Percentiles rank a stretch among this genome's conserved stretches.
Conservation (phyloP, 2,329 filamentous ascomycete genomes). For the Fulvia fulva region DNA sequence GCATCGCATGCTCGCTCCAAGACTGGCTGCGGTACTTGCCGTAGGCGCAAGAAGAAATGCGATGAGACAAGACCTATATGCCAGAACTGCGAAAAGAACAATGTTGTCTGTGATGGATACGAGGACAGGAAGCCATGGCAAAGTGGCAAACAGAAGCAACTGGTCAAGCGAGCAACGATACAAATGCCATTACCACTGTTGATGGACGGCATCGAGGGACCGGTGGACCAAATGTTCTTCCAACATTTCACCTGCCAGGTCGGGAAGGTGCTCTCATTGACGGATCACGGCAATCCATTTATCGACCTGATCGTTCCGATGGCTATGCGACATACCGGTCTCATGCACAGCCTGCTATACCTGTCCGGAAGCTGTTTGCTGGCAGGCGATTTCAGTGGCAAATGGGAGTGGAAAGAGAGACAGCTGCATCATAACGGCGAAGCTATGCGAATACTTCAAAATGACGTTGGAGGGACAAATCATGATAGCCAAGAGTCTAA, state of each 20-base stretch:
- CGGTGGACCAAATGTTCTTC: slow-evolving; percentile 74
- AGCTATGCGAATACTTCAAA: slow-evolving; percentile 29
- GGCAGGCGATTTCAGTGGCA: slow-evolving; percentile 26
- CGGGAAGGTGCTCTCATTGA: slow-evolving; percentile 75
- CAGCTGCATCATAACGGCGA: slow-evolving; percentile 53
- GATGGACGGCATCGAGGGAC: slow-evolving; percentile 71
- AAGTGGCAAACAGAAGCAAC: slow-evolving; percentile 68
- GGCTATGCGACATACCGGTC: slow-evolving; percentile 70
- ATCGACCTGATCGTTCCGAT: slow-evolving; percentile 79
- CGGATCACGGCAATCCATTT: slow-evolving; percentile 78
- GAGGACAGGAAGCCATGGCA: slow-evolving; percentile 83
- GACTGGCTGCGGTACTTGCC: slow-evolving; percentile 57
- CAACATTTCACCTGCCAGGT: slow-evolving; percentile 78
- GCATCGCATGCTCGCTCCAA: slow-evolving; percentile 68
- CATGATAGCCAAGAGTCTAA: not conserved
- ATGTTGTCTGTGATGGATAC: slow-evolving; percentile 86
- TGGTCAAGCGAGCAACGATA: slow-evolving; percentile 23
- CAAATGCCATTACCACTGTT: slow-evolving; percentile 52
- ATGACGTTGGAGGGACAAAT: slow-evolving; percentile 17
- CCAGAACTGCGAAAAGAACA: slow-evolving; percentile 89
- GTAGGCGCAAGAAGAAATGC: slow-evolving; percentile 60
- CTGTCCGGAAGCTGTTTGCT: slow-evolving; percentile 72
- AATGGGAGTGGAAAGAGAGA: slow-evolving; percentile 46
- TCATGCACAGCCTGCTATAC: slow-evolving; percentile 88
- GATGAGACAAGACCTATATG: slow-evolving; percentile 50